Percentiles rank a stretch among this genome's conserved stretches.
phyloP scores from a whole-genome alignment of 2,329 filamentous ascomycete species.

The Epichloe uncinata region DNA sequence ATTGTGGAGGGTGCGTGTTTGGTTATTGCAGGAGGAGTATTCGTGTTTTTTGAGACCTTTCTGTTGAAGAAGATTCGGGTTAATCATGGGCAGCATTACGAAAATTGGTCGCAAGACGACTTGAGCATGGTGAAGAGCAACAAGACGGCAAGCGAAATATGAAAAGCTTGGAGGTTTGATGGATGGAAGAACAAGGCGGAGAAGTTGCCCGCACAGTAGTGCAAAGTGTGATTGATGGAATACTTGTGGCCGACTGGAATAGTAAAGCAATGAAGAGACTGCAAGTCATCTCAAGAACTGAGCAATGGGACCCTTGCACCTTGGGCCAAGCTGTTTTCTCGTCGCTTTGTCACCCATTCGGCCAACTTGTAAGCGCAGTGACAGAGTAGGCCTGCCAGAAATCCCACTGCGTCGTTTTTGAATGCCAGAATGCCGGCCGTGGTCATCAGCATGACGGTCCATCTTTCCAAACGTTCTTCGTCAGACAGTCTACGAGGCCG shows the following conservation, averaged over 20 bases:
- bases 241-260: not conserved
- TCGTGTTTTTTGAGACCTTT: slow-evolving; percentile 18
- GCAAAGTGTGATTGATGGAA: not conserved
- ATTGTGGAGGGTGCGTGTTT: slow-evolving; percentile 22
- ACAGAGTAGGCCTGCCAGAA: slow-evolving; percentile 68
- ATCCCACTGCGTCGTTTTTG: slow-evolving; percentile 80
- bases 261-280: not conserved
- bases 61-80: slow-evolving; percentile 18
- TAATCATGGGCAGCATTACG: slow-evolving; percentile 15
- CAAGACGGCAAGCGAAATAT: not conserved
- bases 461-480: slow-evolving; percentile 58
- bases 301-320: slow-evolving; percentile 20
- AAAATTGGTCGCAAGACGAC: slow-evolving; percentile 5
- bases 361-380: slow-evolving; percentile 51
- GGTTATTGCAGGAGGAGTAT: slow-evolving; percentile 14
- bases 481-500: slow-evolving; percentile 44
- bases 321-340: slow-evolving; percentile 5
- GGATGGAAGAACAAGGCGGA: not conserved
- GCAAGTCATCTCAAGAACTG: slow-evolving; percentile 6
- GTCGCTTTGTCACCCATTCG: slow-evolving; percentile 28
- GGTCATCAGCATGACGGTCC: slow-evolving; percentile 85
- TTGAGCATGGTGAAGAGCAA: not conserved
- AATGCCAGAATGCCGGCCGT: slow-evolving; percentile 72
- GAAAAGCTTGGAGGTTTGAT: not conserved
- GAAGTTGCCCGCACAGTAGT: not conserved